Base-by-base conservation (phyloP, 371 early-diverging fungal genomes). In the Mortierella sp. region DNA sequence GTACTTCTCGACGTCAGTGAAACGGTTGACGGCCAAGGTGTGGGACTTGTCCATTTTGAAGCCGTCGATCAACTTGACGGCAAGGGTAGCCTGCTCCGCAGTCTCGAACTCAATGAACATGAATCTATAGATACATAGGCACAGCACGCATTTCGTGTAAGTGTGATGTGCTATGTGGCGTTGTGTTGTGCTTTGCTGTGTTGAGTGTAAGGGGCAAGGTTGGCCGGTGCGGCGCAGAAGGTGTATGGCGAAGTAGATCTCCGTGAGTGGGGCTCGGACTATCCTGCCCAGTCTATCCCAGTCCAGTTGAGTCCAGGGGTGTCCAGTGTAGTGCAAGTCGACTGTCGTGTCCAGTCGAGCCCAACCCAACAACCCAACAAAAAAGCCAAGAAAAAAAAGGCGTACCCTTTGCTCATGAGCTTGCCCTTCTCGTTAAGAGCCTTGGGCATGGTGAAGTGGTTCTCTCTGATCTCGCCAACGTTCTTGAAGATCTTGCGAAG, bases 71-170 rank as follows among this genome's bases (percentile, higher is more conserved):
- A 89, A 86, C 81, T 93, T 93, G 78, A 98, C 91, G 22, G 96
- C 97, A 37, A 91, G 85, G 64, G 88, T 87, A 26, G 98, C 99
- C 81, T 94, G 91, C 85, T 96, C 96, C 14, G 94, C 88, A 43
- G 94, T 94, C 86, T 93, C 95, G 79, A 96, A 98, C 81, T 98
- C 98, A 71, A 99, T 89, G 79, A 98, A 99, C 80, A 97, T 87
- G 89, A 92, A 97, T 34, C 98, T 96, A 86, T 26, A 10, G 8
- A 64, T 0, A 19, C 24, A 52, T 26, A 67, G 41, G 41, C 64
- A 10, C 7, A 47, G 29, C 16, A 66, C 11, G 34, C 2, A 19
- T 47, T 43, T 65, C 44, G 55, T 44, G 52, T 43, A 7, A 63
- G 26, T 2, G 10, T 13, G 48, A 31, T 24, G 19, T 47, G 26